phyloP scores from a whole-genome alignment of 2,329 filamentous ascomycete genomes.

The Verticillium nubilum region DNA sequence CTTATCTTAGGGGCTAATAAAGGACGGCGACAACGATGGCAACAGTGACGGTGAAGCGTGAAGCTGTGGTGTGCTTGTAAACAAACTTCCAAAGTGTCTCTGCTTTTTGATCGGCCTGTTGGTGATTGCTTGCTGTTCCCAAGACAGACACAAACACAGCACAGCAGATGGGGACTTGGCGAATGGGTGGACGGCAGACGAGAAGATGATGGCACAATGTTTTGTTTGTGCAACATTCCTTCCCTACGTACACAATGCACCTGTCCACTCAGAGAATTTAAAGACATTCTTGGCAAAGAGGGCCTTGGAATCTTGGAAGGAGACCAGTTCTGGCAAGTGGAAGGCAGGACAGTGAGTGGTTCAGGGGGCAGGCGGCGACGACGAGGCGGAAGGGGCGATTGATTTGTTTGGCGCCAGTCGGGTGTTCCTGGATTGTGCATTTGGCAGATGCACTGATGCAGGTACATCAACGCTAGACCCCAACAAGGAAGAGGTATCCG shows the following conservation, averaged over 20 bases:
- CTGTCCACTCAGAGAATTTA: too few species aligned
- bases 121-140: too few species aligned
- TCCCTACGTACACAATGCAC: too few species aligned
- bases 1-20: background rate
- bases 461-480: background rate
- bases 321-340: background rate
- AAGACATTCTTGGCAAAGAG: too few species aligned
- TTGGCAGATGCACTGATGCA: conserved; percentile 3
- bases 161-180: too few species aligned
- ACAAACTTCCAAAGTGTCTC: too few species aligned
- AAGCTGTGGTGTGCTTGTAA: background rate
- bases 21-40: background rate
- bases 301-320: background rate
- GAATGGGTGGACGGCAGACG: too few species aligned
- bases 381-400: background rate
- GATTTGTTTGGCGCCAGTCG: background rate
- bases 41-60: background rate
- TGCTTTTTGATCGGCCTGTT: too few species aligned
- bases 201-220: too few species aligned
- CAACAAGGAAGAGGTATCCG: background rate
- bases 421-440: conserved; percentile 4
- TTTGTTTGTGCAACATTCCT: too few species aligned
- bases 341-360: background rate
- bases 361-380: background rate
- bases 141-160: too few species aligned